Evolutionary conservation across 2,329 filamentous ascomycete genomes (phyloP).

Genomic region (Talaromyces pinophilus): DNA sequence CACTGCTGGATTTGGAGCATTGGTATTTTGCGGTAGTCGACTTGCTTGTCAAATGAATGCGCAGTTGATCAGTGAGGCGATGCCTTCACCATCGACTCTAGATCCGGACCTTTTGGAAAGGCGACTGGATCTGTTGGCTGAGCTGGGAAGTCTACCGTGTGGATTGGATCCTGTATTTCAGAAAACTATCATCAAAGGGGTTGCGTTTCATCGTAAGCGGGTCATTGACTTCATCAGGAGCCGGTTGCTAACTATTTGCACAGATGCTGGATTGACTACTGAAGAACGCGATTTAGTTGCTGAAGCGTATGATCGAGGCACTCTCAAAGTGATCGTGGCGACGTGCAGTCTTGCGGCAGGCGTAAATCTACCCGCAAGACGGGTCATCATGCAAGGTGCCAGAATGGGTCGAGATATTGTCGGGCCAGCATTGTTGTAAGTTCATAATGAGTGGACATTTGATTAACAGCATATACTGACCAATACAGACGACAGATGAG

Average conservation of each 20-base stretch:
- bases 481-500: slow-evolving; percentile 68
- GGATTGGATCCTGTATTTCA: slow-evolving; percentile 67
- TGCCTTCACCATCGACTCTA: slow-evolving; percentile 56
- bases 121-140: slow-evolving; percentile 64
- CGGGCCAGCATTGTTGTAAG: slow-evolving; percentile 71
- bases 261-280: slow-evolving; percentile 60
- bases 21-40: slow-evolving; percentile 74
- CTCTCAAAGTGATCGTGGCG: slow-evolving; percentile 70
- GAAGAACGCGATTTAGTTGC: slow-evolving; percentile 75
- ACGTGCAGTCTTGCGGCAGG: slow-evolving; percentile 80
- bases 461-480: background rate
- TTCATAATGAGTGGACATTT: slow-evolving; percentile 11
- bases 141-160: slow-evolving; percentile 65
- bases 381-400: slow-evolving; percentile 74
- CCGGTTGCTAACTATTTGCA: slow-evolving; percentile 25
- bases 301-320: slow-evolving; percentile 67
- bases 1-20: slow-evolving; percentile 66
- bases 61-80: slow-evolving; percentile 65
- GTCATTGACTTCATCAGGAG: background rate
- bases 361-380: slow-evolving; percentile 71
- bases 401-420: slow-evolving; percentile 75
- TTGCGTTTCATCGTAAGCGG: slow-evolving; percentile 70
- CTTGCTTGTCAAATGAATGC: slow-evolving; percentile 68
- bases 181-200: slow-evolving; percentile 65
- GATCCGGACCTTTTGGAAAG: slow-evolving; percentile 55